phyloP scores from a whole-genome alignment of 2,329 filamentous ascomycete genomes.

The Apiospora phragmitis region DNA sequence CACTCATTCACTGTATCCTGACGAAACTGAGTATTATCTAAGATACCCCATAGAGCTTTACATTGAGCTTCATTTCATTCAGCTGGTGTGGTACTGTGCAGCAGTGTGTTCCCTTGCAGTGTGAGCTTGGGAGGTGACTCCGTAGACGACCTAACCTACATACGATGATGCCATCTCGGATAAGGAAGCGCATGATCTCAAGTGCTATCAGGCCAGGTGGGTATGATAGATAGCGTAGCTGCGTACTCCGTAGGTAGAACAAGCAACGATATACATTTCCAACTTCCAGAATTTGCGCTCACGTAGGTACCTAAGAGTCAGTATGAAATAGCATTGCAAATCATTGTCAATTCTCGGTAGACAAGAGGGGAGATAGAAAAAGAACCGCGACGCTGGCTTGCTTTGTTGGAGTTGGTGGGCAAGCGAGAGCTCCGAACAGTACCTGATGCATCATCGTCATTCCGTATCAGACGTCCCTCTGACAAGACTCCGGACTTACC shows the following conservation, averaged over 20 bases:
- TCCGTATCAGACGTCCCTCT: neutral
- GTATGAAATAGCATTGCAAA: neutral
- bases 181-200: neutral
- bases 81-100: neutral
- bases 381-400: neutral
- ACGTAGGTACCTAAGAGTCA: neutral
- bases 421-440: neutral
- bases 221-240: neutral
- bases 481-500: neutral
- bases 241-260: neutral
- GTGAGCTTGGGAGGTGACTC: neutral
- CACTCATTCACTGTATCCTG: neutral
- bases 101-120: neutral
- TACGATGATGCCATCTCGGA: constrained; percentile 1
- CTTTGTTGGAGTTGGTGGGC: neutral
- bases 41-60: neutral
- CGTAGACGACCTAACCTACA: neutral
- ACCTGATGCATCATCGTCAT: neutral
- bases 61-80: neutral
- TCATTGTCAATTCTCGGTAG: neutral
- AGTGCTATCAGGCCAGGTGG: neutral
- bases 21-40: neutral
- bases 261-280: neutral
- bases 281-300: neutral
- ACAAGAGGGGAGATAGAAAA: neutral